These are phyloP conservation scores for Trypanosomatidae sp. DNA, from an alignment of 208 protist genomes.

Conservation along the genomic window DNA sequence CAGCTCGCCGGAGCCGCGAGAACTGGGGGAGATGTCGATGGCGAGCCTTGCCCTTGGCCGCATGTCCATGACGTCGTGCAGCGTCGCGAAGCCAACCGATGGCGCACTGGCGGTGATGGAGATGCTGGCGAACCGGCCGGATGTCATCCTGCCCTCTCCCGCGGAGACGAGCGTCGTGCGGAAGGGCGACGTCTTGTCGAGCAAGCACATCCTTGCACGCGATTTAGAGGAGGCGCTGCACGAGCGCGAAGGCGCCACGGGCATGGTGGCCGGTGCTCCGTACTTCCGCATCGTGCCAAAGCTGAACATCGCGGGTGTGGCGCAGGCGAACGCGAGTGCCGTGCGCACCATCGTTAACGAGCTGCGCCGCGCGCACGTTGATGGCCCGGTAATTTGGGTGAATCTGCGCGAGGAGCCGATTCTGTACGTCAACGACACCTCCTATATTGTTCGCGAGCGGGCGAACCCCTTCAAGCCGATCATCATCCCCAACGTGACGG, in stretches of 20 bases:
- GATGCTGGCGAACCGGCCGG: slow-evolving; percentile 53
- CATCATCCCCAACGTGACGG: slow-evolving; percentile 84
- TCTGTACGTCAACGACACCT: slow-evolving; percentile 84
- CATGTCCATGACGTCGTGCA: slow-evolving; percentile 64
- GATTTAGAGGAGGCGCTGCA: slow-evolving; percentile 83
- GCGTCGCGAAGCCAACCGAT: slow-evolving; percentile 53
- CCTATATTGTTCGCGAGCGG: slow-evolving; percentile 85
- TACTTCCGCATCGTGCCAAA: slow-evolving; percentile 89
- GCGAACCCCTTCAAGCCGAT: slow-evolving; percentile 70
- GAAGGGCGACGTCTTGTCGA: slow-evolving; percentile 75
- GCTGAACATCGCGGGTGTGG: slow-evolving; percentile 82
- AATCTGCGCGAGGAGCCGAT: slow-evolving; percentile 89
- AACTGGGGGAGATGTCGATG: slow-evolving; percentile 30
- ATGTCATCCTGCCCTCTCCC: slow-evolving; percentile 68
- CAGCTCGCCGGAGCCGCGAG: not conserved
- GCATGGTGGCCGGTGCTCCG: slow-evolving; percentile 76
- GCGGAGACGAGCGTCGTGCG: slow-evolving; percentile 53
- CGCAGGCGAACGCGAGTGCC: slow-evolving; percentile 74
- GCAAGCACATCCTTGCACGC: slow-evolving; percentile 75
- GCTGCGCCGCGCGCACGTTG: slow-evolving; percentile 62
- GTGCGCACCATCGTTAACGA: slow-evolving; percentile 82
- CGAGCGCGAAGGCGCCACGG: slow-evolving; percentile 52
- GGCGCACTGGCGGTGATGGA: slow-evolving; percentile 72
- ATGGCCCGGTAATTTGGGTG: slow-evolving; percentile 77
- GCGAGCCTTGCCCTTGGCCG: slow-evolving; percentile 40